Percentiles rank a stretch among this genome's conserved stretches.
Conservation (phyloP, 2,329 filamentous ascomycete genomes). For the Claviceps spartinae region DNA sequence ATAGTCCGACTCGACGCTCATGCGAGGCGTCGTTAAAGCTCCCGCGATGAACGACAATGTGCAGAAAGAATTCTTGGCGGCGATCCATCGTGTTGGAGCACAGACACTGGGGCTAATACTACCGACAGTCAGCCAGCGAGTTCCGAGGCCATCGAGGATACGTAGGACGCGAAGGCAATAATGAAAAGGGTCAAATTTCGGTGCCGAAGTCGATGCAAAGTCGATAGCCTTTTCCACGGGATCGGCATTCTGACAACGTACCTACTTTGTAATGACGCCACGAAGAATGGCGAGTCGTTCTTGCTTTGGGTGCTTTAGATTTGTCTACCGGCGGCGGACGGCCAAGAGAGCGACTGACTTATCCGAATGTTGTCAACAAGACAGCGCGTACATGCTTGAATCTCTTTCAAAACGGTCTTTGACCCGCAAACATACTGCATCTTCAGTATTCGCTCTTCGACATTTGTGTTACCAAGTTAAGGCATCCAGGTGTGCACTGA, state of each 20-base stretch:
- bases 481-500: constrained; percentile 4
- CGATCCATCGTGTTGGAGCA: constrained; percentile 1
- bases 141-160: background rate
- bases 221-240: background rate
- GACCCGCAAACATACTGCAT: background rate
- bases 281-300: background rate
- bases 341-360: background rate
- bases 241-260: background rate
- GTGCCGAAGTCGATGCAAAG: background rate
- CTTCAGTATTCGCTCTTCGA: background rate
- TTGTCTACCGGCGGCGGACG: background rate
- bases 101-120: background rate
- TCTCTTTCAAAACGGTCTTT: background rate
- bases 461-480: constrained; percentile 1
- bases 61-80: constrained; percentile 3
- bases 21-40: constrained; percentile 6
- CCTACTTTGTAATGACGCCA: background rate
- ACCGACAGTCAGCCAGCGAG: background rate
- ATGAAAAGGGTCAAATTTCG: too few species aligned
- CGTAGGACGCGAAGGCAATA: background rate
- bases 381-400: background rate
- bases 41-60: constrained; percentile 9
- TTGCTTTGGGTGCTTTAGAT: background rate
- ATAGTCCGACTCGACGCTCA: constrained; percentile 8
- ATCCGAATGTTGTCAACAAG: background rate